These are phyloP conservation scores for Acacia confusa DNA, from an alignment of 306 rosid genomes.

Conservation along the genomic window DNA sequence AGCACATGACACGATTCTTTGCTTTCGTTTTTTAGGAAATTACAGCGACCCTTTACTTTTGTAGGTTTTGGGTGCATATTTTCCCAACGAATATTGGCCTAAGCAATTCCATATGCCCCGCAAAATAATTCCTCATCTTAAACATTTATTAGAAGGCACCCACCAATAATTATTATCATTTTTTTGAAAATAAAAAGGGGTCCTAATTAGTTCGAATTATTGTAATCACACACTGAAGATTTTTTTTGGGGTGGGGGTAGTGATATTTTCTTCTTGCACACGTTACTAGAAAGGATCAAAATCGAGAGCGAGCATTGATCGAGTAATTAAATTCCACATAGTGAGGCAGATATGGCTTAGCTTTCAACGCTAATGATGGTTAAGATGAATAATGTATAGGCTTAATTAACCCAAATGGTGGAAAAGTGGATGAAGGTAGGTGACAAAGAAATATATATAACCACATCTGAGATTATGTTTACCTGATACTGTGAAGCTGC, in stretches of 20 bases:
- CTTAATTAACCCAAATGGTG: neutral
- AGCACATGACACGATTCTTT: slow-evolving; percentile 34
- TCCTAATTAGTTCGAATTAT: slow-evolving; percentile 21
- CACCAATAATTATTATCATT: neutral
- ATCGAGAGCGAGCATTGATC: neutral
- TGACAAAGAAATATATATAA: neutral
- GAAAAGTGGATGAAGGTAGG: slow-evolving; percentile 1
- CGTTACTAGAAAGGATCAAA: slow-evolving; percentile 19
- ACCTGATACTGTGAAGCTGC: slow-evolving; percentile 18
- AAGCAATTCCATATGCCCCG: slow-evolving; percentile 26
- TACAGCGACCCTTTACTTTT: slow-evolving; percentile 14
- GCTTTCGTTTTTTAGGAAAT: slow-evolving; percentile 7
- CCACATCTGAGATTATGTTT: slow-evolving; percentile 6
- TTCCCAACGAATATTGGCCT: slow-evolving; percentile 15
- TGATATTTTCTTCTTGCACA: neutral
- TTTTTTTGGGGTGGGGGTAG: too few relatives aligned
- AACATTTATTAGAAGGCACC: slow-evolving; percentile 32
- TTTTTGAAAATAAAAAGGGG: neutral
- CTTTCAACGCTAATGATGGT: slow-evolving; percentile 31
- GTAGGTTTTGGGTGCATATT: slow-evolving; percentile 16
- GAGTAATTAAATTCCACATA: slow-evolving; percentile 30
- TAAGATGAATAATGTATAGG: neutral
- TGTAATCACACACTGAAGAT: slow-evolving; percentile 15
- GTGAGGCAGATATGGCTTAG: slow-evolving; percentile 26
- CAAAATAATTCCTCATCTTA: slow-evolving; percentile 24